A percentile compares a stretch with the other conserved stretches of the same genome.
phyloP scores from a whole-genome alignment of 352 stramenopile species.

The Phytophthora megakarya region DNA sequence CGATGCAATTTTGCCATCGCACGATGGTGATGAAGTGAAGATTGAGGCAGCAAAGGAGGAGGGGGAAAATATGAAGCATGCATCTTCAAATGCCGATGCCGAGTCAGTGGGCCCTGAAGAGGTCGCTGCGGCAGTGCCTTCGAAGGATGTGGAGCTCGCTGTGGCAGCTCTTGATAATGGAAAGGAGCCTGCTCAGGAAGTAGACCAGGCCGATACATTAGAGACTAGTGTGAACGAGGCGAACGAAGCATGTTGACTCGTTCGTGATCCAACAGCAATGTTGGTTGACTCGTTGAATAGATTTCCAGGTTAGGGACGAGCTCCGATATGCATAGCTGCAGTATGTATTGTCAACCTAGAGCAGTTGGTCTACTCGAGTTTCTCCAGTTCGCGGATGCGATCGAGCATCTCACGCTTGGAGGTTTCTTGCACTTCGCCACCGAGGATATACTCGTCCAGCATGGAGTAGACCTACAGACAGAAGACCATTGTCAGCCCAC shows the following conservation, averaged over 20 bases:
- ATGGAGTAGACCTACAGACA: conserved; percentile 87
- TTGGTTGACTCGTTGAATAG: conserved; percentile 29
- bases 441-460: conserved; percentile 95
- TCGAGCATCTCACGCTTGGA: conserved; percentile 94
- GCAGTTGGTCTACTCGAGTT: conserved; percentile 70
- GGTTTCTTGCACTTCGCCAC: conserved; percentile 93
- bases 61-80: conserved; percentile 5
- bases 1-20: conserved; percentile 5
- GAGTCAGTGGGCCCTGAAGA: conserved; percentile 24
- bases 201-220: conserved; percentile 14
- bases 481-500: no score
- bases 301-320: conserved; percentile 24
- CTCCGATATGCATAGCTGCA: conserved; percentile 11
- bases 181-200: conserved; percentile 10
- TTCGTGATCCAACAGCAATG: conserved; percentile 21
- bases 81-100: conserved; percentile 17
- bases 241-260: conserved; percentile 25
- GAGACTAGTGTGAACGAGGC: conserved; percentile 23
- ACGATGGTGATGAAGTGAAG: conserved; percentile 6
- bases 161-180: conserved; percentile 6
- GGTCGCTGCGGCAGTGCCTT: conserved; percentile 17
- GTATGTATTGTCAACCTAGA: conserved; percentile 18
- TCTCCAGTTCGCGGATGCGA: conserved; percentile 92
- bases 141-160: conserved; percentile 16
- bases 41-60: conserved; percentile 9